Percentiles rank a stretch among this genome's conserved stretches.
These are phyloP conservation scores for Saksenaea vasiformis DNA, from an alignment of 371 early-diverging fungal genomes.

Conservation along the genomic window DNA sequence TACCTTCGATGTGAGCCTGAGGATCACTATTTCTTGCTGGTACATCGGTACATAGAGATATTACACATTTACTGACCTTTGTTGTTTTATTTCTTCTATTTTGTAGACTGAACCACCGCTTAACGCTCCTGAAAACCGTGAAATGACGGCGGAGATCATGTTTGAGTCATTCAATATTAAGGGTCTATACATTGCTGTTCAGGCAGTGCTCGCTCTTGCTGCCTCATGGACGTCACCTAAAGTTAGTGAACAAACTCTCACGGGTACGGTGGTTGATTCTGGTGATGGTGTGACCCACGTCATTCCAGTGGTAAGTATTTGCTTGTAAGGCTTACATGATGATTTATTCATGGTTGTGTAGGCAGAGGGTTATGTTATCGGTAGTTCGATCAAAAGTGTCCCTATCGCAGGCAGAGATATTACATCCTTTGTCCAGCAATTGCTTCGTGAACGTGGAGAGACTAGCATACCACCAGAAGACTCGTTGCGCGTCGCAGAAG, in stretches of 20 bases:
- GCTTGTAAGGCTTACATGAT: background rate
- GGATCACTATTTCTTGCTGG: slow-evolving; percentile 92
- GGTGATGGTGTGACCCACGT: slow-evolving; percentile 92
- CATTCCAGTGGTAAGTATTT: slow-evolving; percentile 86
- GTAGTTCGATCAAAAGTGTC: slow-evolving; percentile 95
- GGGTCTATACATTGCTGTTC: slow-evolving; percentile 91
- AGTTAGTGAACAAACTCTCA: slow-evolving; percentile 80
- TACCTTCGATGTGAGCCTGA: slow-evolving; percentile 97
- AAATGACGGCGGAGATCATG: slow-evolving; percentile 92
- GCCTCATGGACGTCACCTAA: slow-evolving; percentile 88
- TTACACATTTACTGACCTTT: background rate
- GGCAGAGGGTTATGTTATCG: slow-evolving; percentile 98
- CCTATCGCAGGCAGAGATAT: slow-evolving; percentile 98
- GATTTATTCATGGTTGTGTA: slow-evolving; percentile 23
- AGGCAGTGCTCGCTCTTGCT: slow-evolving; percentile 90
- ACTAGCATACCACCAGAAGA: slow-evolving; percentile 95
- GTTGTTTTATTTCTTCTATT: background rate
- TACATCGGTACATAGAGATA: slow-evolving; percentile 18
- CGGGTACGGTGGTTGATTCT: slow-evolving; percentile 96
- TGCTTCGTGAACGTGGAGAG: slow-evolving; percentile 94
- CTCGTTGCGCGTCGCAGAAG: slow-evolving; percentile 89
- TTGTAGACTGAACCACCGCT: slow-evolving; percentile 87
- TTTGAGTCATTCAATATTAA: slow-evolving; percentile 91
- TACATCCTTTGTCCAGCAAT: slow-evolving; percentile 95
- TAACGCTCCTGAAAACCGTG: slow-evolving; percentile 92